Percentiles rank a stretch among this genome's conserved stretches.
Evolutionary conservation across 192 early-diverging fungal species (phyloP).

Genomic region (Gorgonomyces haynaldii): DNA sequence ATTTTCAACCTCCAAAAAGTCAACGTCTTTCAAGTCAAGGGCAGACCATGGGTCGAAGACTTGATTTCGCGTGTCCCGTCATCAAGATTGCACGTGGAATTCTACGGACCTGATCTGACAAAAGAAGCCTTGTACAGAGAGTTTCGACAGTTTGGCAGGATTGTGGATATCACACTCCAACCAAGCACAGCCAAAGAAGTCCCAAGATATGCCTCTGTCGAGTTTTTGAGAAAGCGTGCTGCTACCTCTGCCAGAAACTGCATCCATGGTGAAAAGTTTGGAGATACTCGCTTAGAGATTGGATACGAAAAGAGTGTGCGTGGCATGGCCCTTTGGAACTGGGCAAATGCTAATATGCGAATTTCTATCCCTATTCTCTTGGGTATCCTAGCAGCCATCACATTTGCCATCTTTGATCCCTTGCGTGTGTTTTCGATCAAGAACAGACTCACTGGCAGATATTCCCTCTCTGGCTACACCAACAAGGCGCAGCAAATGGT

Average conservation of each 20-base stretch:
- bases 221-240: slow-evolving; percentile 61
- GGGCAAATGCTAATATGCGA: slow-evolving; percentile 3
- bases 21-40: slow-evolving; percentile 15
- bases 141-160: slow-evolving; percentile 55
- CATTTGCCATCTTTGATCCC: slow-evolving; percentile 84
- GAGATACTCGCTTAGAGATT: slow-evolving; percentile 42
- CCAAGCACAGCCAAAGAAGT: slow-evolving; percentile 57
- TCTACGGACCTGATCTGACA: slow-evolving; percentile 58
- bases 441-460: slow-evolving; percentile 72
- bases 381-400: slow-evolving; percentile 59
- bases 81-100: slow-evolving; percentile 47
- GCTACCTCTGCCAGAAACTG: slow-evolving; percentile 92
- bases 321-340: slow-evolving; percentile 65
- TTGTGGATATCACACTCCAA: slow-evolving; percentile 64
- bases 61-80: slow-evolving; percentile 31
- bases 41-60: slow-evolving; percentile 38
- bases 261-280: slow-evolving; percentile 68
- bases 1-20: slow-evolving; percentile 55
- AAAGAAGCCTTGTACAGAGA: slow-evolving; percentile 16
- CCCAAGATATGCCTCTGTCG: slow-evolving; percentile 67
- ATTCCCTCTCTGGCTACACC: slow-evolving; percentile 50
- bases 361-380: slow-evolving; percentile 58
- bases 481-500: slow-evolving; percentile 11
- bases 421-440: slow-evolving; percentile 80
- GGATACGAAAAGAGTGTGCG: slow-evolving; percentile 31